Conservation (phyloP, 1,284 basidiomycete genomes). For the Trichosporon sp. region DNA sequence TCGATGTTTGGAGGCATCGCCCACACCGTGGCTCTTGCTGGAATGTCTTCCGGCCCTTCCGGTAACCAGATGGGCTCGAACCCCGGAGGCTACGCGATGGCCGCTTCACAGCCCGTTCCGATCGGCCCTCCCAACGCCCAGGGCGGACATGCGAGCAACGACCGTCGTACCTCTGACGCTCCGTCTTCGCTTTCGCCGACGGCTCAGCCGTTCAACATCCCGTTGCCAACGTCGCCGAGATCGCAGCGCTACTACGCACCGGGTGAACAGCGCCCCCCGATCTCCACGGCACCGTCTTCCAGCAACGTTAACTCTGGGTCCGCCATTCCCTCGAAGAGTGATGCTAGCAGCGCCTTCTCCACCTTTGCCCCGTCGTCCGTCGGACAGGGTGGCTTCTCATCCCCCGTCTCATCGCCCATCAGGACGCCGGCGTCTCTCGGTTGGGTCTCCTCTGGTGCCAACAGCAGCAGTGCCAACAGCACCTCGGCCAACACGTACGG, state of each 20-base stretch:
- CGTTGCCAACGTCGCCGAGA: constrained; percentile 35
- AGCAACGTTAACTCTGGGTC: background rate
- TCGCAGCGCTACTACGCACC: constrained; percentile 29
- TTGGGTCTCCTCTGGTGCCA: constrained; percentile 28
- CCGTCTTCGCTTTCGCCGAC: constrained; percentile 38
- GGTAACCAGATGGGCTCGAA: constrained; percentile 9
- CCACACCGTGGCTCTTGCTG: constrained; percentile 42
- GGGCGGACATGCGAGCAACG: background rate
- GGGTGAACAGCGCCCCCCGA: background rate
- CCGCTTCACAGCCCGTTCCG: constrained; percentile 14
- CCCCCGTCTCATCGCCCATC: constrained; percentile 38
- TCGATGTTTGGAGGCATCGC: constrained; percentile 41
- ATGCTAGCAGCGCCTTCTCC: constrained; percentile 10
- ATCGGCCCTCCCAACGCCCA: constrained; percentile 13
- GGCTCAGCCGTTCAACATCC: constrained; percentile 40
- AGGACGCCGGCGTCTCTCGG: constrained; percentile 34
- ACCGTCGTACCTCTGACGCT: constrained; percentile 10
- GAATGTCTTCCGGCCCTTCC: constrained; percentile 26
- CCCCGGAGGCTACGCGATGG: constrained; percentile 6
- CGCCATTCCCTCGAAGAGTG: constrained; percentile 1
- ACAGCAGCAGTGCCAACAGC: background rate
- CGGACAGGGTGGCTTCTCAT: constrained; percentile 20
- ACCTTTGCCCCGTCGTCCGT: constrained; percentile 15
- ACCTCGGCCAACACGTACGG: constrained; percentile 11
- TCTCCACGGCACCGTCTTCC: constrained; percentile 1